Conservation (phyloP, 2,329 filamentous ascomycete species). For the Curvularia eragrostidis region DNA sequence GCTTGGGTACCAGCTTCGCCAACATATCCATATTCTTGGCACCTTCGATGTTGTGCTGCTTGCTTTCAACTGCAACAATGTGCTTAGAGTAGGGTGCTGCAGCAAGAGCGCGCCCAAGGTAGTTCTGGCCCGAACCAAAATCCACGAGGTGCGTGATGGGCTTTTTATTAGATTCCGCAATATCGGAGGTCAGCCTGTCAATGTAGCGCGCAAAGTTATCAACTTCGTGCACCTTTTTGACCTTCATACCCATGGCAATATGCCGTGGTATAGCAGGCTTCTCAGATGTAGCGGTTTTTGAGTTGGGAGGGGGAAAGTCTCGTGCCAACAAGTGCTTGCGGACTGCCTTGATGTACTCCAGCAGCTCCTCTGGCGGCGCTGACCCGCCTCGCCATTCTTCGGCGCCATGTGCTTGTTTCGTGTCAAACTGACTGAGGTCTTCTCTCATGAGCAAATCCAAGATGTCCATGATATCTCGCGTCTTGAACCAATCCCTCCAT, state of each 20-base stretch:
- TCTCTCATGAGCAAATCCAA: conserved; percentile 83
- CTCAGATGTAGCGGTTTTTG: conserved; percentile 37
- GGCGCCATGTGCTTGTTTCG: conserved; percentile 5
- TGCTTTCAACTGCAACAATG: conserved; percentile 89
- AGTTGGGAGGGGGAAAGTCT: conserved; percentile 57
- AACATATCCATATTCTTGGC: conserved; percentile 84
- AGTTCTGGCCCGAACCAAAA: conserved; percentile 96
- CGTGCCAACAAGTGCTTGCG: conserved; percentile 72
- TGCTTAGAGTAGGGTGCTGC: conserved; percentile 84
- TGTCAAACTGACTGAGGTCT: conserved; percentile 62
- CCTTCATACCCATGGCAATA: conserved; percentile 88
- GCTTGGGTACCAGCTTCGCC: conserved; percentile 76
- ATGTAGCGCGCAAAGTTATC: conserved; percentile 88
- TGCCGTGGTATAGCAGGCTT: conserved; percentile 69
- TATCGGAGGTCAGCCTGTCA: conserved; percentile 66
- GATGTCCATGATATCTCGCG: conserved; percentile 74
- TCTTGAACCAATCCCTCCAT: conserved; percentile 81
- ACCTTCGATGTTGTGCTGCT: conserved; percentile 82
- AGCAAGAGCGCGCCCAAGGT: conserved; percentile 86
- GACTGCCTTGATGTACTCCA: conserved; percentile 75
- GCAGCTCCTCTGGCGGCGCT: conserved; percentile 62
- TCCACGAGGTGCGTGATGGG: conserved; percentile 86
- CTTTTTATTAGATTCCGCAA: conserved; percentile 45
- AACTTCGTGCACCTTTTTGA: conserved; percentile 95
- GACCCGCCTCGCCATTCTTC: conserved; percentile 53